Base-by-base conservation (phyloP, 805 yeast species). In the Candida chauliodis region DNA sequence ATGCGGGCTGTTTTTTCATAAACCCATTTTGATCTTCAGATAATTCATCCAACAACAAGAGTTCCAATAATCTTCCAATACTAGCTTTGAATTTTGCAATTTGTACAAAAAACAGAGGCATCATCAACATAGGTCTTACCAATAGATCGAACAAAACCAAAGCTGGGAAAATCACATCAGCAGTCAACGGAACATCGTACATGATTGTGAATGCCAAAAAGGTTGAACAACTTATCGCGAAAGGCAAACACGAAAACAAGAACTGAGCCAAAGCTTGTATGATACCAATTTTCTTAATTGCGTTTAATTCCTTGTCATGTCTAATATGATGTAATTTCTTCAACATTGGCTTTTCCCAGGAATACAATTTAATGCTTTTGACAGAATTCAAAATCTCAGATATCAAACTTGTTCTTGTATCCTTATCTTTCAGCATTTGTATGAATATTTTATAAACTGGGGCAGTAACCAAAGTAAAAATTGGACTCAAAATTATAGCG, bases 311-410 rank as follows among this genome's bases (percentile, higher is more conserved):
- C 42, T 59, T 56, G 14, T 52, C 54, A 43, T 64, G 59, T 54
- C 72, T 57, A 23, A 66, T 47, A 3, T 49, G 53, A 37, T 46
- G 48, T 24, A 66, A 52, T 35, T 56, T 55, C 26, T 50, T 46
- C 41, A 64, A 47, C 66, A 66, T 63, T 16, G 71, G 71, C 20
- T 45, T 44, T 42, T 66, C 71, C 72, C 72, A 66, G 2, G 71
- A 57, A 44, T 66, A 66, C 22, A 66, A 55, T 44, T 66, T 66
- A 48, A 66, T 52, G 32, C 64, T 59, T 42, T 65, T 66, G 23
- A 63, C 59, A 6, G 69, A 54, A 38, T 50, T 54, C 39, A 66
- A 55, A 30, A 66, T 62, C 43, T 66, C 72, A 16, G 59, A 56
- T 38, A 62, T 62, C 36, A 65, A 51, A n/a, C 59, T 52, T 2